Percentiles rank a stretch among this genome's conserved stretches.
These are phyloP conservation scores for Boletellus emodensis DNA, from an alignment of 768 basidiomycete genomes.

Conservation along the genomic window DNA sequence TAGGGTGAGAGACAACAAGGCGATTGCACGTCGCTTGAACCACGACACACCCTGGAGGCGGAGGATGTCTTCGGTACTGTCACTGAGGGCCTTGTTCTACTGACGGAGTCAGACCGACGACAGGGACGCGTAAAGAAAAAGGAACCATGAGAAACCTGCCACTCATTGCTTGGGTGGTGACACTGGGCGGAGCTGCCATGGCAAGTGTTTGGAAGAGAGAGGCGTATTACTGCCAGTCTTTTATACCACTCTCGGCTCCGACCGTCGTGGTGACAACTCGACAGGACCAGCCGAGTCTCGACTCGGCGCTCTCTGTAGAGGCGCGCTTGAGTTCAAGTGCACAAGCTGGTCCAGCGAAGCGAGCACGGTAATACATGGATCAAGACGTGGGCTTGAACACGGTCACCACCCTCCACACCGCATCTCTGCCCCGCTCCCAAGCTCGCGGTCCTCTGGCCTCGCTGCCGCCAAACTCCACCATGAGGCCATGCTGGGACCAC, in stretches of 20 bases:
- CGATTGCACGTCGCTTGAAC: conserved; percentile 63
- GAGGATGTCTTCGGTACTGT: conserved; percentile 59
- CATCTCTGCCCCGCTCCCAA: conserved; percentile 84
- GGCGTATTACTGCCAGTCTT: not conserved
- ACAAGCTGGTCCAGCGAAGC: too few relatives aligned
- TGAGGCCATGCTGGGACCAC: conserved; percentile 77
- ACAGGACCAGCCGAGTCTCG: too few relatives aligned
- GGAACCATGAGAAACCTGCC: conserved; percentile 63
- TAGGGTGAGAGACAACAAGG: conserved; percentile 54
- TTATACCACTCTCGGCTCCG: too few relatives aligned
- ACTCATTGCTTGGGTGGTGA: conserved; percentile 56
- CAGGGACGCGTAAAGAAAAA: conserved; percentile 1
- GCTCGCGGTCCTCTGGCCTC: conserved; percentile 77
- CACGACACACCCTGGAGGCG: conserved; percentile 69
- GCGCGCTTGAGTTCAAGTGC: too few relatives aligned
- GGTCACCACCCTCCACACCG: conserved; percentile 72
- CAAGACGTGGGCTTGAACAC: conserved; percentile 41
- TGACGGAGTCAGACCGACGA: not conserved
- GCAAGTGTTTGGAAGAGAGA: conserved; percentile 2
- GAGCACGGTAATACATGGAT: too few relatives aligned
- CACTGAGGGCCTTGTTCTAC: conserved; percentile 69
- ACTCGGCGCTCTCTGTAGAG: too few relatives aligned
- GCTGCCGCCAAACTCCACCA: conserved; percentile 82
- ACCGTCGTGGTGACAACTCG: too few relatives aligned
- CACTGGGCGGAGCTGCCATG: conserved; percentile 64